These are phyloP conservation scores for Nicotiana otophora DNA, from an alignment of 257 asterid species.

Conservation along the genomic window DNA sequence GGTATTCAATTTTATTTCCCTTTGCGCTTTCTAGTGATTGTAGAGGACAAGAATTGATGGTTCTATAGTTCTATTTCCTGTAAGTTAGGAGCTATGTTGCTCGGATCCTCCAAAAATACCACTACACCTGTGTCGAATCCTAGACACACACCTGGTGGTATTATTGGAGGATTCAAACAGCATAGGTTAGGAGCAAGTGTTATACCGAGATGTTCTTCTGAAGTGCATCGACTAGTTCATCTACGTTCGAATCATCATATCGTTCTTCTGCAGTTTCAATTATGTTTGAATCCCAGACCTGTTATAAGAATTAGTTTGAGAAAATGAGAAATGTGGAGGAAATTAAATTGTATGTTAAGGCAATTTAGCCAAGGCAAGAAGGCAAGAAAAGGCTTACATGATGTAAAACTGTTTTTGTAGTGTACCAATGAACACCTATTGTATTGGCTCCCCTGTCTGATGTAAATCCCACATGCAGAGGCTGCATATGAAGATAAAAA, in stretches of 20 bases:
- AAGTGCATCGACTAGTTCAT: constrained; percentile 42
- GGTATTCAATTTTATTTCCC: background rate
- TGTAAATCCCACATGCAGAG: constrained; percentile 62
- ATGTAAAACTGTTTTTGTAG: constrained; percentile 62
- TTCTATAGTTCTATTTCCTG: no score
- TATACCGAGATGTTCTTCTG: constrained; percentile 67
- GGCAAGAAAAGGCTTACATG: constrained; percentile 40
- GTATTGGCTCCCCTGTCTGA: constrained; percentile 55
- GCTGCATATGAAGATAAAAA: constrained; percentile 33
- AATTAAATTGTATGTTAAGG: background rate
- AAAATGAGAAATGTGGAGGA: background rate
- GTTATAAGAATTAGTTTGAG: background rate
- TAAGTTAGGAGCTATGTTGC: background rate
- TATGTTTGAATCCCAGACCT: constrained; percentile 85
- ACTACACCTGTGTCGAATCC: background rate
- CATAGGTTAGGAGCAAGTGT: background rate
- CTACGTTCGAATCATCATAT: constrained; percentile 40
- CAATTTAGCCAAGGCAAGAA: background rate
- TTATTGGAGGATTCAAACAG: background rate
- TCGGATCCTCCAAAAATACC: background rate
- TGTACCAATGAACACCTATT: constrained; percentile 77
- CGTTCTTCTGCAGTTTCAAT: constrained; percentile 63
- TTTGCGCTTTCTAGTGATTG: background rate
- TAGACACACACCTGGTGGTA: background rate
- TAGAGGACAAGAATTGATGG: background rate